Base-by-base conservation (phyloP, 2,329 filamentous ascomycete genomes). In the Aspergillus sp. region DNA sequence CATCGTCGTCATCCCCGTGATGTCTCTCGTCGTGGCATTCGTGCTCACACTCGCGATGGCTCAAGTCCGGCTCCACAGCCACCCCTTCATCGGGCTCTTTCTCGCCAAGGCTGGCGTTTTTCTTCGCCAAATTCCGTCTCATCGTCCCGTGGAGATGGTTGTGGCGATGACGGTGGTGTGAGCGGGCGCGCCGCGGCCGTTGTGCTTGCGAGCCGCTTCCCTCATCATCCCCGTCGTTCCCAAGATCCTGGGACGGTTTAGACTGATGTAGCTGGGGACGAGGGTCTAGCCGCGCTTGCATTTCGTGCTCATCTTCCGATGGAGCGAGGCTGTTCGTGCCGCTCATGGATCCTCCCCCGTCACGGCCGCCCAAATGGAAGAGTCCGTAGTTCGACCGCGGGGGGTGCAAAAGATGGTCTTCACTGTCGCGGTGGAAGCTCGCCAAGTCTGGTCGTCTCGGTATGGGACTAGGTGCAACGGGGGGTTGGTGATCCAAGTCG, bases 311-410 rank as follows among this genome's bases (percentile, higher is more conserved):
- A 40, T 69, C 65, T 49, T 69, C 67, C 6, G 67, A 71, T 24
- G 65, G 58, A 3, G 61, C 65, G 36, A 67, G 65, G 52, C 73
- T 76, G 48, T 72, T 72, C 7, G 70, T 69, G 32, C 76, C 76
- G 53, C 75, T 78, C 41, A 69, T 60, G 9, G 75, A 76, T 19
- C 76, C 75, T 24, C 75, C 76, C 33, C 73, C 74, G 51, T 79
- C 76, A 41, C 76, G 72, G 46, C 75, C 76, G 24, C 65, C 67
- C 3, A 73, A 63, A 50, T 68, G 65, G 26, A 70, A 60, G 20
- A 73, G 64, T 17, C 65, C 66, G 19, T 70, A 59, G 38, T 64
- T 69, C 2, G 57, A 59, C 14, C 56, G 52, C 14, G 64, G 64
- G 9, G 57, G 57, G 26, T 69, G 65, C 19, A 64, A 53, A 9